A percentile compares a stretch with the other conserved stretches of the same genome.
phyloP scores from a whole-genome alignment of 2,329 filamentous ascomycete genomes.

The Corniculantispora saksenae region DNA sequence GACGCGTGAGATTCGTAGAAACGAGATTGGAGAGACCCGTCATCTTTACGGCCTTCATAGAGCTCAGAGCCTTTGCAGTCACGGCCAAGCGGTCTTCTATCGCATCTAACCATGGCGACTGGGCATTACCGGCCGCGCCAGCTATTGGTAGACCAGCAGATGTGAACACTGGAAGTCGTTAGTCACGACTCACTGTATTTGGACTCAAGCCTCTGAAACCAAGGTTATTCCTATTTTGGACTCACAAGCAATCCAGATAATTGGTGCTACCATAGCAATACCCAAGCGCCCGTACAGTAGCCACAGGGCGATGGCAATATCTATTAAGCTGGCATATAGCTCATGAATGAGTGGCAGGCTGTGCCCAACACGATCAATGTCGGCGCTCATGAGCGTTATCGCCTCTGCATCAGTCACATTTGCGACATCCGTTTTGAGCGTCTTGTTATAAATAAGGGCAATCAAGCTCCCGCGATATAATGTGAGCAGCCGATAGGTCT shows the following conservation, averaged over 20 bases:
- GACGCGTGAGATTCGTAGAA: not conserved
- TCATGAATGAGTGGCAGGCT: not conserved
- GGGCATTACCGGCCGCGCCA: conserved; percentile 24
- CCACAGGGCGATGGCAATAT: conserved; percentile 36
- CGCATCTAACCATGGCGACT: conserved; percentile 29
- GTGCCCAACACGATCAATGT: not conserved
- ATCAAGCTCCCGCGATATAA: conserved; percentile 28
- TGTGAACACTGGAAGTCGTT: conserved; percentile 11
- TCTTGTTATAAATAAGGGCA: conserved; percentile 51
- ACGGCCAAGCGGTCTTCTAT: conserved; percentile 28
- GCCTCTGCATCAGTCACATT: not conserved
- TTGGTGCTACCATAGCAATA: conserved; percentile 24
- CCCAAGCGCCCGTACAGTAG: conserved; percentile 32
- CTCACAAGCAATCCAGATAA: conserved; percentile 25
- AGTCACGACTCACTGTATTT: not conserved
- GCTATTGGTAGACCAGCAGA: conserved; percentile 25
- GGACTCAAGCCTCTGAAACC: too few species aligned
- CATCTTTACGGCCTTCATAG: conserved; percentile 46
- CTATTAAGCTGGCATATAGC: conserved; percentile 35
- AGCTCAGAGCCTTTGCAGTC: conserved; percentile 26
- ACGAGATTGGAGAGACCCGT: conserved; percentile 32
- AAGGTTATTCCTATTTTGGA: not conserved
- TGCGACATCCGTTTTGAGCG: conserved; percentile 33
- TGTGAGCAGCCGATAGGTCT: not conserved
- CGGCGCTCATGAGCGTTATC: conserved; percentile 4